Percentiles rank a stretch among this genome's conserved stretches.
Evolutionary conservation across 306 rosid genomes (phyloP).

Genomic region (Gillenia trifoliata): DNA sequence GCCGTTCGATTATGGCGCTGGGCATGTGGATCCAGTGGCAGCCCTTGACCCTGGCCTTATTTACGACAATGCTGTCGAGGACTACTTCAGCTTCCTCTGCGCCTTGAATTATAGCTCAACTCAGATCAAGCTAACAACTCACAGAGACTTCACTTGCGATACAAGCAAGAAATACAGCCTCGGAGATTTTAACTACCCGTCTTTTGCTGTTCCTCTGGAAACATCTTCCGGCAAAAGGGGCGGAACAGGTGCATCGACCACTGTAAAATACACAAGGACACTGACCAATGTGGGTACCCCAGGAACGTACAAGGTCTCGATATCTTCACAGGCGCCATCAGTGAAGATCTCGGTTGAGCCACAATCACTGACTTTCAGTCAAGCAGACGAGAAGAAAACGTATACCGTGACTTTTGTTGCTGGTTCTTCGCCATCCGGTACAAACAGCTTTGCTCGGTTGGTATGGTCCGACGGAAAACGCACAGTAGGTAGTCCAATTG

Average conservation of each 20-base stretch:
- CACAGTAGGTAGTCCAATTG: slow-evolving; percentile 65
- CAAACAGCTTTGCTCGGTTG: slow-evolving; percentile 56
- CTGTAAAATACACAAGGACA: slow-evolving; percentile 53
- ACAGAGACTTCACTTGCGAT: slow-evolving; percentile 43
- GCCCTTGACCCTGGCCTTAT: slow-evolving; percentile 94
- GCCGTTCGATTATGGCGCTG: slow-evolving; percentile 82
- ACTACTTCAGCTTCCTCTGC: slow-evolving; percentile 75
- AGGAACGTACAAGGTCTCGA: slow-evolving; percentile 49
- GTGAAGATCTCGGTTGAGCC: slow-evolving; percentile 74
- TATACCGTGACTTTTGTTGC: slow-evolving; percentile 65
- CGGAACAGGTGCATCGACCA: slow-evolving; percentile 31
- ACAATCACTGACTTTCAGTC: slow-evolving; percentile 45
- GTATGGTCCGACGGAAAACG: slow-evolving; percentile 93
- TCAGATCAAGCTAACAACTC: slow-evolving; percentile 48
- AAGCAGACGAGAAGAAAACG: slow-evolving; percentile 47
- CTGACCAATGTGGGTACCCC: slow-evolving; percentile 74
- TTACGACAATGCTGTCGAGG: slow-evolving; percentile 50
- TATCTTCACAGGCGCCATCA: slow-evolving; percentile 33
- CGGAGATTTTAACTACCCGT: slow-evolving; percentile 79
- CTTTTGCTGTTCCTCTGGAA: slow-evolving; percentile 72
- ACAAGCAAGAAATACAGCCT: slow-evolving; percentile 50
- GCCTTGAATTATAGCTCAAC: slow-evolving; percentile 56
- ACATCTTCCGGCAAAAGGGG: slow-evolving; percentile 48
- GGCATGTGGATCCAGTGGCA: slow-evolving; percentile 76
- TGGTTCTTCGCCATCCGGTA: slow-evolving; percentile 50